Percentiles rank a stretch among this genome's conserved stretches.
Conservation (phyloP, 495 filamentous ascomycete species). For the Penicillium dipodomyicola region DNA sequence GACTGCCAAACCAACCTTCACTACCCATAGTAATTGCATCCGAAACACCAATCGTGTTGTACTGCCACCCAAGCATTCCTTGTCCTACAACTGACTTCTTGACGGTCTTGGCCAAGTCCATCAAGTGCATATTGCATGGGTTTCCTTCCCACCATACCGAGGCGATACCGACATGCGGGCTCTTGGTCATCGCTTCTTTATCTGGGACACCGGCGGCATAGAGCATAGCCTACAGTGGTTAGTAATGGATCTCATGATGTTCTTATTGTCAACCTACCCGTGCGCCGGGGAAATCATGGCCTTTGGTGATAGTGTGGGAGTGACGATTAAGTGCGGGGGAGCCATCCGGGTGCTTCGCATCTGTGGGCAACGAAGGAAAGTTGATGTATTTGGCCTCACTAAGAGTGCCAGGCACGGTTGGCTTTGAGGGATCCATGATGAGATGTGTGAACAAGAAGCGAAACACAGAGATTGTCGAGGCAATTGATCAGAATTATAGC, state of each 20-base stretch:
- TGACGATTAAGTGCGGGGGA: conserved; percentile 66
- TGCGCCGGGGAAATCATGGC: conserved; percentile 91
- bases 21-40: conserved; percentile 97
- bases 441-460: neutral
- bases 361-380: conserved; percentile 57
- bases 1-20: conserved; percentile 59
- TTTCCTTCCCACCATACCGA: conserved; percentile 99
- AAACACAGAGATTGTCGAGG: neutral
- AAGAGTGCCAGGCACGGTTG: conserved; percentile 22
- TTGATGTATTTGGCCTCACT: conserved; percentile 58
- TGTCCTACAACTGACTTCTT: conserved; percentile 79
- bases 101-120: conserved; percentile 85
- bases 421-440: conserved; percentile 30
- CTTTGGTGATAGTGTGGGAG: conserved; percentile 69
- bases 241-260: neutral
- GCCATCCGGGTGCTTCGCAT: conserved; percentile 57
- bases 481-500: neutral
- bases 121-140: conserved; percentile 74
- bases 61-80: conserved; percentile 89
- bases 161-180: conserved; percentile 84
- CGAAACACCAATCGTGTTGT: conserved; percentile 90
- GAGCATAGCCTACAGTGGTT: conserved; percentile 73
- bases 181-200: conserved; percentile 80
- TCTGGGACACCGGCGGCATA: conserved; percentile 90
- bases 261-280: conserved; percentile 54